phyloP scores from a whole-genome alignment of 768 basidiomycete genomes.

The Tephrocybe sp. region DNA sequence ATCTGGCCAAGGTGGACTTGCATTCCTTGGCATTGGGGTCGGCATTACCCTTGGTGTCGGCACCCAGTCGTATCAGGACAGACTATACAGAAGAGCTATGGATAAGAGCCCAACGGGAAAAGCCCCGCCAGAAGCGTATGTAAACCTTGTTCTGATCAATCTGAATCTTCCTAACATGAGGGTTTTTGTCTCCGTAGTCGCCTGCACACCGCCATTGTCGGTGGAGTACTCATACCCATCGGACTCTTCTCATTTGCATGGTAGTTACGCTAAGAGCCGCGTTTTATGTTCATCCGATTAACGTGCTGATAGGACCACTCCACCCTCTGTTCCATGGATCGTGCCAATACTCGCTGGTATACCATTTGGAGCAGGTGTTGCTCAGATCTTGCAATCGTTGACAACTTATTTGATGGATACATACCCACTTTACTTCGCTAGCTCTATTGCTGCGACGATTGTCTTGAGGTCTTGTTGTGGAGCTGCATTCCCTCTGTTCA shows the following conservation, averaged over 20 bases:
- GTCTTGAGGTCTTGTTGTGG: conserved; percentile 63
- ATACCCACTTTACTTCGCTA: conserved; percentile 64
- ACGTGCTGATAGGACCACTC: conserved; percentile 39
- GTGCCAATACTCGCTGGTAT: conserved; percentile 63
- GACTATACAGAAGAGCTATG: conserved; percentile 49
- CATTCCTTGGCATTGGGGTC: conserved; percentile 63
- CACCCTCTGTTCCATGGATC: conserved; percentile 57
- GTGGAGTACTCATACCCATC: conserved; percentile 48
- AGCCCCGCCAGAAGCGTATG: conserved; percentile 62
- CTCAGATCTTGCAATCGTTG: conserved; percentile 63
- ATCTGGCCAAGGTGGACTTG: conserved; percentile 53
- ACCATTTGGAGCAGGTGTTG: conserved; percentile 64
- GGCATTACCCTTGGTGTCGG: conserved; percentile 51
- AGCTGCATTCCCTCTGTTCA: conserved; percentile 60
- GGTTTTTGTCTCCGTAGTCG: conserved; percentile 32
- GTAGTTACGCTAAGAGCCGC: conserved; percentile 22
- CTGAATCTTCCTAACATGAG: background rate
- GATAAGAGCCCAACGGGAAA: conserved; percentile 42
- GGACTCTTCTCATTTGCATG: conserved; percentile 71
- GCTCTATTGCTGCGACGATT: conserved; percentile 66
- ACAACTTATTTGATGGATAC: conserved; percentile 72
- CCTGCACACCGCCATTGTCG: conserved; percentile 56
- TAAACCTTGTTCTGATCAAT: conserved; percentile 3
- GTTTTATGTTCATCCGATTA: background rate
- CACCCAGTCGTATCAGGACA: conserved; percentile 52